These are phyloP conservation scores for Nigrospora oryzae DNA, from an alignment of 2,329 filamentous ascomycete genomes.

Conservation along the genomic window DNA sequence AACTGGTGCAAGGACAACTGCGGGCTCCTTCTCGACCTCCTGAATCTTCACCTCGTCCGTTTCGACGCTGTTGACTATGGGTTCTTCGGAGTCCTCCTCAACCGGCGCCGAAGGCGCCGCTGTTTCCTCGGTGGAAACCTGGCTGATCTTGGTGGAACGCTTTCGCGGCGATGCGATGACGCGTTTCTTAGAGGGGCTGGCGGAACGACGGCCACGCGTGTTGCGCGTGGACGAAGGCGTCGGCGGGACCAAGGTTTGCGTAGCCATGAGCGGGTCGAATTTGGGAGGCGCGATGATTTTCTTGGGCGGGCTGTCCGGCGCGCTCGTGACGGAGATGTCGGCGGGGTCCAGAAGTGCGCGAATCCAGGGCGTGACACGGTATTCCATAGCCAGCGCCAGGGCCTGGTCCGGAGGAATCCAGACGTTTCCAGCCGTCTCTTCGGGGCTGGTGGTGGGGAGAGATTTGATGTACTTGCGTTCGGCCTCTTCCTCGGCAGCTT, in stretches of 20 bases:
- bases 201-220: conserved; percentile 45
- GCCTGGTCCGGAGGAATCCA: conserved; percentile 87
- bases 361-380: conserved; percentile 80
- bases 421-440: conserved; percentile 93
- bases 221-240: conserved; percentile 37
- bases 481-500: conserved; percentile 60
- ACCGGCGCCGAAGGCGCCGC: conserved; percentile 27
- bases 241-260: conserved; percentile 37
- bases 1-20: conserved; percentile 38
- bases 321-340: conserved; percentile 54
- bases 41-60: conserved; percentile 30
- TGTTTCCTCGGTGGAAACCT: no score
- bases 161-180: conserved; percentile 45
- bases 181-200: conserved; percentile 49
- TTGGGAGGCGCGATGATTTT: conserved; percentile 75
- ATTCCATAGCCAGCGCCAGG: conserved; percentile 76
- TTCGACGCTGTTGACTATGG: conserved; percentile 18
- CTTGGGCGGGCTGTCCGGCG: conserved; percentile 61
- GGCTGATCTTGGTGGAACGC: conserved; percentile 34
- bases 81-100: conserved; percentile 14
- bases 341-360: conserved; percentile 84
- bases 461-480: conserved; percentile 82
- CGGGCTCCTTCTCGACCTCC: conserved; percentile 40
- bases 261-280: conserved; percentile 49
- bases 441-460: conserved; percentile 69